These are phyloP conservation scores for Paxillus involutus DNA, from an alignment of 768 basidiomycete genomes.

Conservation along the genomic window DNA sequence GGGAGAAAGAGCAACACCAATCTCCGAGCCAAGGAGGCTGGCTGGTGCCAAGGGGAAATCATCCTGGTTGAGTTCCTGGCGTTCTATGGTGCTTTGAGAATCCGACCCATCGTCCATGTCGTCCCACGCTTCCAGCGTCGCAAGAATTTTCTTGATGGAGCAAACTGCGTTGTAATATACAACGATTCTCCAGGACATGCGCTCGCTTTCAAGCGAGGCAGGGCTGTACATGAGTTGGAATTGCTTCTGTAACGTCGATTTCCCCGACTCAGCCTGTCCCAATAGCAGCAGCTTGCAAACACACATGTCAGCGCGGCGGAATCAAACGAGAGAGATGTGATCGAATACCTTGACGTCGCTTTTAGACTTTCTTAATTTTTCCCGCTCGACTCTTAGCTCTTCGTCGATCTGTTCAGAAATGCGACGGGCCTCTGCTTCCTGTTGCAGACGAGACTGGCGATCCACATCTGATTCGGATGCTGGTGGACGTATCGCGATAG, in stretches of 20 bases:
- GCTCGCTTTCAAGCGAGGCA: slow-evolving; percentile 64
- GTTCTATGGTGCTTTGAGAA: slow-evolving; percentile 32
- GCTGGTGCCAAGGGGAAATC: slow-evolving; percentile 13
- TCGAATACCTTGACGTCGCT: slow-evolving; percentile 69
- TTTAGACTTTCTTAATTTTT: slow-evolving; percentile 60
- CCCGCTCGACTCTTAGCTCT: slow-evolving; percentile 68
- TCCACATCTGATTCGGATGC: slow-evolving; percentile 64
- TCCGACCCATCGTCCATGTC: slow-evolving; percentile 56
- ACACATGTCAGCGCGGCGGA: slow-evolving; percentile 16
- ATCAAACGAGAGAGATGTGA: background rate
- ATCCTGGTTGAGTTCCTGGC: slow-evolving; percentile 30
- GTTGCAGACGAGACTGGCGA: slow-evolving; percentile 55
- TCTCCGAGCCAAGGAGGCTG: slow-evolving; percentile 9
- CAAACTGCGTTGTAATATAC: slow-evolving; percentile 77
- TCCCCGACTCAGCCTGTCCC: slow-evolving; percentile 78
- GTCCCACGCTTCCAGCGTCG: slow-evolving; percentile 61
- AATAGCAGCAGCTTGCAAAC: slow-evolving; percentile 60
- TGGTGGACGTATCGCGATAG: slow-evolving; percentile 65
- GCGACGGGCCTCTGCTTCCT: slow-evolving; percentile 73
- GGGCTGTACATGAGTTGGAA: slow-evolving; percentile 83
- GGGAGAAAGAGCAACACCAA: slow-evolving; percentile 3
- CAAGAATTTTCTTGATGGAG: slow-evolving; percentile 67
- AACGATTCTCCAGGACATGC: slow-evolving; percentile 69
- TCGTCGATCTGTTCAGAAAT: slow-evolving; percentile 84
- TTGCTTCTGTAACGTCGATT: slow-evolving; percentile 76